Percentiles rank a stretch among this genome's conserved stretches.
phyloP scores from a whole-genome alignment of 768 basidiomycete species.

The Boletus reticulatus region DNA sequence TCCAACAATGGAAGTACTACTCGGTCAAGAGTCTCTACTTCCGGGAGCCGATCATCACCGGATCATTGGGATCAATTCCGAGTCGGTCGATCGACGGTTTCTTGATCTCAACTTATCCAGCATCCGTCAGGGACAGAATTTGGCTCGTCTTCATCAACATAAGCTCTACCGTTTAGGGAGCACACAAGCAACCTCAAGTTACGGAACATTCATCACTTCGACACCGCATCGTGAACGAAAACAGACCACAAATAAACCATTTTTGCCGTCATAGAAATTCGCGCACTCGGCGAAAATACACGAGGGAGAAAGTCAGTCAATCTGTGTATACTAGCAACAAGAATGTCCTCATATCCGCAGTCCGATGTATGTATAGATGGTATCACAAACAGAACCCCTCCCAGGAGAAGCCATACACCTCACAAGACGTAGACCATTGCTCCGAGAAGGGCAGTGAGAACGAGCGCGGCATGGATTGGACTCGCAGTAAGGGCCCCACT shows the following conservation, averaged over 20 bases:
- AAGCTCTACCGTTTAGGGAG: not conserved
- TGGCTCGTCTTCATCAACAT: no score
- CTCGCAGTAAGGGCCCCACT: slow-evolving; percentile 10
- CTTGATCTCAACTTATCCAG: no score
- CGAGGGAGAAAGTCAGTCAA: not conserved
- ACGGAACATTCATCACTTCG: no score
- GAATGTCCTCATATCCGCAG: not conserved
- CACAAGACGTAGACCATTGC: slow-evolving; percentile 15
- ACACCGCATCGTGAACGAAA: not conserved
- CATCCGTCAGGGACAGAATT: no score
- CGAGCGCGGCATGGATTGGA: slow-evolving; percentile 14
- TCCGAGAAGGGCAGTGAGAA: slow-evolving; percentile 12
- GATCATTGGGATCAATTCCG: no score
- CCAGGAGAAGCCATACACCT: not conserved
- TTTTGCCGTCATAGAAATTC: not conserved
- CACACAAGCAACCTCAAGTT: no score
- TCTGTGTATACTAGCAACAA: slow-evolving; percentile 2
- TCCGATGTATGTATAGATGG: slow-evolving; percentile 4
- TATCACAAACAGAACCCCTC: slow-evolving; percentile 1
- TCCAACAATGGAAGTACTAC: no score
- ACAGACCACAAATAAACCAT: not conserved
- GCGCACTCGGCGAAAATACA: not conserved
- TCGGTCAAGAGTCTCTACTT: no score
- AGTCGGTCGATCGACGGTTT: no score
- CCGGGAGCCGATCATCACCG: no score